Evolutionary conservation across 2,329 filamentous ascomycete genomes (phyloP).

Genomic region (Phaeosphaeria sp.): DNA sequence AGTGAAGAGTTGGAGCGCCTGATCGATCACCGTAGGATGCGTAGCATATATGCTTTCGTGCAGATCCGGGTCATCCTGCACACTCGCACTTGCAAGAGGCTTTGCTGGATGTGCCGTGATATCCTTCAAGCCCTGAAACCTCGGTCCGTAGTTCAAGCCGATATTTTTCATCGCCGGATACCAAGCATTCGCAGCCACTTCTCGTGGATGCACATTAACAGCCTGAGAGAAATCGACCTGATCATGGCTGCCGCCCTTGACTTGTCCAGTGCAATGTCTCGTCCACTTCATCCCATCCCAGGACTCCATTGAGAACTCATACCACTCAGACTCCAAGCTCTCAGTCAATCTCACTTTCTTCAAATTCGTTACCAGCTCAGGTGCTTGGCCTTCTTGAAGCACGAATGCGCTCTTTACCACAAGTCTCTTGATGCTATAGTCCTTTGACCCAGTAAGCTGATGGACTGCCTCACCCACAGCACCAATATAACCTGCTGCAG

Average conservation of each 20-base stretch:
- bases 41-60: not conserved
- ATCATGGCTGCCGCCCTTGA: not conserved
- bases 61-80: not conserved
- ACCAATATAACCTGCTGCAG: conserved; percentile 52
- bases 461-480: conserved; percentile 48
- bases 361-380: not conserved
- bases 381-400: not conserved
- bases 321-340: not conserved
- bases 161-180: not conserved
- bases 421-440: not conserved
- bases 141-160: not conserved
- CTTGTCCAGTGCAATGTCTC: not conserved
- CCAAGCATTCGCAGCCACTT: not conserved
- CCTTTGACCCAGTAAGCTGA: not conserved
- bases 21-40: not conserved
- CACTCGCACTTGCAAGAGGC: not conserved
- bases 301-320: not conserved
- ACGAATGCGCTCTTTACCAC: not conserved
- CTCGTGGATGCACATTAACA: not conserved
- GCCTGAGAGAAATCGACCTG: not conserved
- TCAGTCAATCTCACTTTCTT: not conserved
- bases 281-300: not conserved
- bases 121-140: not conserved
- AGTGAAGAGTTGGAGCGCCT: not conserved
- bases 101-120: not conserved